phyloP scores from a whole-genome alignment of 164 flowering plant species.

The Aristolochia californica region DNA sequence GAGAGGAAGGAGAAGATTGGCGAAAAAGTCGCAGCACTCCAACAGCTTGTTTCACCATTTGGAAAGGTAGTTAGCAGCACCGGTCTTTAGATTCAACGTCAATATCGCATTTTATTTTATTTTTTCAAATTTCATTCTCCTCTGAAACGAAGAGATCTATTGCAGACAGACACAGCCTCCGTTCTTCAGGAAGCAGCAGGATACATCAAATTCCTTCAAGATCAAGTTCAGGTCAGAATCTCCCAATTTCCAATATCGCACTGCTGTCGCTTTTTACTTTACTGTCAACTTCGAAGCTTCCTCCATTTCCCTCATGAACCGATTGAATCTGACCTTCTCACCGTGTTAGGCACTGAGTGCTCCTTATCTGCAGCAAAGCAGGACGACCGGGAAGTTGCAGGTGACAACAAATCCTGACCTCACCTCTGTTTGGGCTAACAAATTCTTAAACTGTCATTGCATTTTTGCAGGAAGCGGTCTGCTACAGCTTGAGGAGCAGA shows the following conservation, averaged over 20 bases:
- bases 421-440: no score
- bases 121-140: background rate
- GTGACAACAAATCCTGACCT: conserved; percentile 14
- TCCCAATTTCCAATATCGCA: background rate
- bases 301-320: background rate
- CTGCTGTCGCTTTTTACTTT: no score
- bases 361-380: conserved; percentile 55
- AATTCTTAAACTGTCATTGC: background rate
- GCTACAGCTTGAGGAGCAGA: conserved; percentile 44
- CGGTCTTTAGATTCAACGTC: background rate
- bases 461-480: conserved; percentile 36
- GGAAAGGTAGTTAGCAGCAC: conserved; percentile 49
- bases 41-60: conserved; percentile 86
- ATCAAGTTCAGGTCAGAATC: conserved; percentile 66
- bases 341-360: conserved; percentile 68
- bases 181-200: conserved; percentile 81
- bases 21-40: conserved; percentile 58
- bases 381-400: conserved; percentile 31
- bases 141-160: background rate
- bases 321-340: background rate
- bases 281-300: no score
- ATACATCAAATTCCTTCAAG: conserved; percentile 79
- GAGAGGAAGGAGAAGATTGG: conserved; percentile 80
- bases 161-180: conserved; percentile 92
- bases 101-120: background rate